Evolutionary conservation across 768 basidiomycete species (phyloP).

Genomic region (Tricholoma furcatifolium): DNA sequence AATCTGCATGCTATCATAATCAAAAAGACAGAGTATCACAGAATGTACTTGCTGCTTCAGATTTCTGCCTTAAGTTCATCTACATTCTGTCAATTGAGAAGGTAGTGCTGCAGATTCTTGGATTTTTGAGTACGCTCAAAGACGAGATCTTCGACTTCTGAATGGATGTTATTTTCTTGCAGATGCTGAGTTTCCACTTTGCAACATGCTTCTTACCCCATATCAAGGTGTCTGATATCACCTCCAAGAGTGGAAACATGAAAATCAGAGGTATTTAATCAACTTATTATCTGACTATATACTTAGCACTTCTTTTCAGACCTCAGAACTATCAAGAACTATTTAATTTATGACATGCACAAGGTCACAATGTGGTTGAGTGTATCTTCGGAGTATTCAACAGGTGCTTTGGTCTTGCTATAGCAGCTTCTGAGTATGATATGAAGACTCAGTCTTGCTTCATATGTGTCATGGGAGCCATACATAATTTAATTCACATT

Average conservation of each 20-base stretch:
- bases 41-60: constrained; percentile 27
- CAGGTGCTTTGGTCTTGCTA: constrained; percentile 15
- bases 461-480: constrained; percentile 15
- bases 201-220: constrained; percentile 31
- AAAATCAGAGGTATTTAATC: neutral
- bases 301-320: constrained; percentile 6
- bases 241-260: constrained; percentile 33
- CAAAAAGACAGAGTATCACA: constrained; percentile 22
- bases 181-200: constrained; percentile 33
- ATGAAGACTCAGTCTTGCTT: constrained; percentile 20
- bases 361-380: constrained; percentile 23
- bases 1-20: constrained; percentile 6
- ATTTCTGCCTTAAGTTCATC: constrained; percentile 25
- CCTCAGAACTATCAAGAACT: constrained; percentile 22
- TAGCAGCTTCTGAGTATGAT: constrained; percentile 5
- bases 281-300: neutral
- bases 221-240: constrained; percentile 37
- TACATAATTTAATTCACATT: constrained; percentile 28
- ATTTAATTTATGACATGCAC: constrained; percentile 24
- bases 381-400: constrained; percentile 24
- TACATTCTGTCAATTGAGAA: constrained; percentile 26
- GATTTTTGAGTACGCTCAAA: constrained; percentile 22
- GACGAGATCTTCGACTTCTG: constrained; percentile 24
- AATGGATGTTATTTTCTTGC: constrained; percentile 32
- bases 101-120: constrained; percentile 25